Conservation (phyloP, 2,329 filamentous ascomycete genomes). For the Gaeumannomyces tritici region DNA sequence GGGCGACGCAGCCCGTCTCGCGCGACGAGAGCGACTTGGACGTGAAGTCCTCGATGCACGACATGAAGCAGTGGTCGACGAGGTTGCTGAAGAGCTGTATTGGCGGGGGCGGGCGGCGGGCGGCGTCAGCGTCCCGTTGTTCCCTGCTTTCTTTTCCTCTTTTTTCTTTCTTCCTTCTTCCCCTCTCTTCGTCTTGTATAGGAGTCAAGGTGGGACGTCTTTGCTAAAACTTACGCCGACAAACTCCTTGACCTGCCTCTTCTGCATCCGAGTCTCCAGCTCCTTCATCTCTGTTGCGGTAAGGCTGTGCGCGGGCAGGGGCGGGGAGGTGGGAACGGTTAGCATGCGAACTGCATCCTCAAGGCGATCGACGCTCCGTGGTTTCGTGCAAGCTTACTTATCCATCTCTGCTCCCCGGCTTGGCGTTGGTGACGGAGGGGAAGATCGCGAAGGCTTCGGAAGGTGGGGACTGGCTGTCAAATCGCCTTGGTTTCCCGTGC, state of each 20-base stretch:
- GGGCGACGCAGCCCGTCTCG: conserved; percentile 85
- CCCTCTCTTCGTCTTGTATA: too few species aligned
- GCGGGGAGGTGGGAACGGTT: neutral
- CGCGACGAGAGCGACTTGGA: conserved; percentile 84
- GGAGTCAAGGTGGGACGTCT: too few species aligned
- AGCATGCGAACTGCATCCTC: neutral
- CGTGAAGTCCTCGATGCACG: conserved; percentile 97
- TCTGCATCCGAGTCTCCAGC: conserved; percentile 90
- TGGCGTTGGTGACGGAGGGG: neutral
- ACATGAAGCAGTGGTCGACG: conserved; percentile 86
- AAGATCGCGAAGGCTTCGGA: neutral
- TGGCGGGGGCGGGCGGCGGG: too few species aligned
- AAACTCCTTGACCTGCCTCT: conserved; percentile 98
- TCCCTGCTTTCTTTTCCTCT: too few species aligned
- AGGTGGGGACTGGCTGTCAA: neutral
- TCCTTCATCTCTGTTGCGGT: conserved; percentile 40
- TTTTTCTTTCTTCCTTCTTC: too few species aligned
- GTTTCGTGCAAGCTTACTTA: neutral
- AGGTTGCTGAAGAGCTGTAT: conserved; percentile 53
- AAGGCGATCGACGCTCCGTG: neutral
- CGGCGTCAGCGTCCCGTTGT: neutral
- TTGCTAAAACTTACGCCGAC: conserved; percentile 64
- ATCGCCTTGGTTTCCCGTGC: too few species aligned
- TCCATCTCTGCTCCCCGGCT: conserved; percentile 1
- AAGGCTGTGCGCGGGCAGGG: too few species aligned